Base-by-base conservation (phyloP, 2,329 filamentous ascomycete species). In the Cladophialophora psammophila region DNA sequence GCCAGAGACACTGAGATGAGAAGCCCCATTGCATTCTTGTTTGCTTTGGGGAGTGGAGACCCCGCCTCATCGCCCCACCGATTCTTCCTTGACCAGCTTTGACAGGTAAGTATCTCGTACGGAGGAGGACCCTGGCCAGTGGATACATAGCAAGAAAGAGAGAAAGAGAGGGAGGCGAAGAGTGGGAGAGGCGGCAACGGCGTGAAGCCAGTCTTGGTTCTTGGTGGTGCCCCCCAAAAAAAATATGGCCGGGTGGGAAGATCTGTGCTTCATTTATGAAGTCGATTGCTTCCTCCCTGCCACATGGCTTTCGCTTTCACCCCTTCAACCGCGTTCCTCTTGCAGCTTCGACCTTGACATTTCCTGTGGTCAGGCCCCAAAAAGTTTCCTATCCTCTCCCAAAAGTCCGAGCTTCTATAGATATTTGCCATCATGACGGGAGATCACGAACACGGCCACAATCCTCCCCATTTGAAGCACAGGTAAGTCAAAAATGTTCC, bases 381-480 rank as follows among this genome's bases (percentile, higher is more conserved):
- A 26, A 26, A 6, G 26, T 31, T 20, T 13, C 45, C 18, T 20
- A 54, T 45, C 12, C 12, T 53, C 40, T n/a, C 20, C 18, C 20
- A 2, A 50, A 42, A 18, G 18, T 36, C 45, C 15, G 10, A 26
- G 18, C 36, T 5, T 45, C 55, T 31, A 40, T 38, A 62, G 48
- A 45, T 15, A 55, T 18, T 8, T n/a, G 36, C 64, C 36, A 63
- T 60, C 64, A 60, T 61, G 50, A 63, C 53, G 53, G 55, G 15
- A 34, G 55, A 59, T 18, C 55, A 60, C 35, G 66, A 68, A 60
- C 67, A 69, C 50, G 67, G 58, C 13, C 61, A 56, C 18, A 64
- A 63, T 20, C 52, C 65, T 34, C 34, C 67, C 15, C 67, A 69
- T 58, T 63, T 69, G 58, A 69, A 69, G 50, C 67, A 69, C 67